phyloP scores from a whole-genome alignment of 1,139 yeast genomes.

The Lodderomyces beijingensis region DNA sequence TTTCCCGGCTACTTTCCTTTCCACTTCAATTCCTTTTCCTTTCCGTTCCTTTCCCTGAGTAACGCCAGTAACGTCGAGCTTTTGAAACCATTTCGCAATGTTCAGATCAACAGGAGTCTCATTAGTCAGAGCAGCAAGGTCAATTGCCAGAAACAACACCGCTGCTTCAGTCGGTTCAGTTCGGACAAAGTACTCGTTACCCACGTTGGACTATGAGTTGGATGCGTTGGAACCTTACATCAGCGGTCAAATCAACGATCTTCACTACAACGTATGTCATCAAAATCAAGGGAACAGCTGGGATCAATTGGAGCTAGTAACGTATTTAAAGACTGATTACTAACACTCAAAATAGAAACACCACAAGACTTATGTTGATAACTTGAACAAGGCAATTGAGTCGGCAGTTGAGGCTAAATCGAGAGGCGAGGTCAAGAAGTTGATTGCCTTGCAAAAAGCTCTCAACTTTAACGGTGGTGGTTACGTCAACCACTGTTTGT shows the following conservation, averaged over 20 bases:
- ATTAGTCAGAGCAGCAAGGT: conserved; percentile 13
- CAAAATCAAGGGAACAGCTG: no score
- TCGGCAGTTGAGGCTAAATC: conserved; percentile 69
- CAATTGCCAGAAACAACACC: conserved; percentile 10
- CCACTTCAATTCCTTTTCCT: no score
- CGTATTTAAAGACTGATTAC: no score
- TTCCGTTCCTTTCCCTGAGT: no score
- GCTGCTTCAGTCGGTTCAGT: conserved; percentile 24
- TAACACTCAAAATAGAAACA: no score
- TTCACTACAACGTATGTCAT: conserved; percentile 41
- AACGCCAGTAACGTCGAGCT: no score
- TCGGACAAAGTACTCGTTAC: conserved; percentile 71
- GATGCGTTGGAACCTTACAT: conserved; percentile 89
- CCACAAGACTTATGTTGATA: conserved; percentile 91
- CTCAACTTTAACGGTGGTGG: conserved; percentile 97
- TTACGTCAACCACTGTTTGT: conserved; percentile 77
- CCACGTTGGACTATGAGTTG: conserved; percentile 83
- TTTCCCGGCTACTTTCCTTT: no score
- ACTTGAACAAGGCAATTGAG: conserved; percentile 80
- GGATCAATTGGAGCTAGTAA: no score
- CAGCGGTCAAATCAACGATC: conserved; percentile 83
- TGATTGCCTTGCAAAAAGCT: conserved; percentile 70
- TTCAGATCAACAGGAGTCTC: conserved; percentile 17
- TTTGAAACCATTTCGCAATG: conserved; percentile 6
- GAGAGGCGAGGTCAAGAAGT: conserved; percentile 60